phyloP scores from a whole-genome alignment of 2,329 filamentous ascomycete genomes.

The Trichoderma hamatum region DNA sequence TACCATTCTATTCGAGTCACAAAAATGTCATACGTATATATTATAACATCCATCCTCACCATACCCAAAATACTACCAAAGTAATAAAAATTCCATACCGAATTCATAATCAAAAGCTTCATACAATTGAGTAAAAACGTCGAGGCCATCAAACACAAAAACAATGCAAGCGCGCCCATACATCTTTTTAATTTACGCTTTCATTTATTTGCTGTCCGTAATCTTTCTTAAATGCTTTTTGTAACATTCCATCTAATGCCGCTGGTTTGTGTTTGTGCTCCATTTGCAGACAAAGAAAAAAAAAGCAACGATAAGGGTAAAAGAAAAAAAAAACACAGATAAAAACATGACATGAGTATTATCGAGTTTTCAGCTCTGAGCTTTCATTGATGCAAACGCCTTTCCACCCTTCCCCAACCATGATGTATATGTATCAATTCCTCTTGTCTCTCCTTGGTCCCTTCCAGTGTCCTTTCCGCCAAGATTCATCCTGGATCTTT shows the following conservation, averaged over 20 bases:
- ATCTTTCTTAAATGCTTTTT: constrained; percentile 33
- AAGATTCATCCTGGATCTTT: constrained; percentile 14
- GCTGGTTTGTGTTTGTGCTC: constrained; percentile 23
- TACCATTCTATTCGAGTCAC: not conserved
- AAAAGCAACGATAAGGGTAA: constrained; percentile 1
- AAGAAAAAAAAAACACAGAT: constrained; percentile 18
- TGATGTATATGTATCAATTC: constrained; percentile 29
- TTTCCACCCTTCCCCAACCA: constrained; percentile 25
- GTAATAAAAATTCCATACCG: not conserved
- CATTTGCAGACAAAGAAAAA: constrained; percentile 14
- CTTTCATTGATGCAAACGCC: constrained; percentile 28
- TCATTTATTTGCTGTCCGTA: constrained; percentile 27
- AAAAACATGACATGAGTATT: constrained; percentile 3
- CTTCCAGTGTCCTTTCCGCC: not conserved
- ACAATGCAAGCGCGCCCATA: not conserved
- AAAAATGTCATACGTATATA: not conserved
- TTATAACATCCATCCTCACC: not conserved
- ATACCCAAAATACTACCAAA: not conserved
- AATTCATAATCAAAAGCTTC: not conserved
- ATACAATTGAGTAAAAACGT: not conserved
- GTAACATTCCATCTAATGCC: constrained; percentile 33
- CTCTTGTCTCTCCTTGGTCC: not conserved
- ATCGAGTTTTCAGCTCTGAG: constrained; percentile 20
- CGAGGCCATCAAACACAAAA: not conserved
- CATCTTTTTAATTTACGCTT: constrained; percentile 19